Percentiles rank a stretch among this genome's conserved stretches.
phyloP scores from a whole-genome alignment of 177 flowering plant species.

The Tripterygium wilfordii region DNA sequence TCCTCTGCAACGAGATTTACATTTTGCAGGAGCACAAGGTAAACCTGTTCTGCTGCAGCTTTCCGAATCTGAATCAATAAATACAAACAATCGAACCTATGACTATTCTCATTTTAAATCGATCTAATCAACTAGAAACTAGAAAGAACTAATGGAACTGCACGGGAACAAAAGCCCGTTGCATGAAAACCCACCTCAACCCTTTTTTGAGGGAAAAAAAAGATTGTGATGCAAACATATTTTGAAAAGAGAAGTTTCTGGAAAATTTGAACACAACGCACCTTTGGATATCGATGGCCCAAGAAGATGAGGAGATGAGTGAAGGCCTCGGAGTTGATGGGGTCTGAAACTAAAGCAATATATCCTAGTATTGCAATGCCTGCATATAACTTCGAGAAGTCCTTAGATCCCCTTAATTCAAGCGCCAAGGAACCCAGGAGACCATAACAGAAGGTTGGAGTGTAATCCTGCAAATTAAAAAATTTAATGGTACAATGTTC shows the following conservation, averaged over 20 bases:
- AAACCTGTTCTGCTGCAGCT: conserved; percentile 82
- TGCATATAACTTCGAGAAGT: conserved; percentile 76
- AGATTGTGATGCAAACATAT: too few relatives aligned
- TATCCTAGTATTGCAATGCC: conserved; percentile 91
- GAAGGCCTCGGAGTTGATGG: conserved; percentile 54
- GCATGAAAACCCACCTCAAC: too few relatives aligned
- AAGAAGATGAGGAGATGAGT: conserved; percentile 67
- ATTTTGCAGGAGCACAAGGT: conserved; percentile 84
- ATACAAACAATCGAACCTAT: neutral
- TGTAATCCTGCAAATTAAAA: conserved; percentile 41
- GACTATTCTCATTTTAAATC: too few relatives aligned
- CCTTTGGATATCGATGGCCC: conserved; percentile 91
- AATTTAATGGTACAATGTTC: neutral
- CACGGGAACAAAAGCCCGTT: too few relatives aligned
- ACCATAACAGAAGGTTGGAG: conserved; percentile 47
- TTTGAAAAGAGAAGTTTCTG: too few relatives aligned
- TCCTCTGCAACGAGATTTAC: conserved; percentile 49
- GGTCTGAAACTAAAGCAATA: conserved; percentile 58
- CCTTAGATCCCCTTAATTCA: conserved; percentile 75
- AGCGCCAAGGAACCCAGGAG: conserved; percentile 58
- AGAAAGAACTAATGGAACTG: too few relatives aligned
- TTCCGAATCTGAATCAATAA: conserved; percentile 65
- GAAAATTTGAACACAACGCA: conserved; percentile 11
- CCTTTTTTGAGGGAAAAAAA: too few relatives aligned
- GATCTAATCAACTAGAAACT: too few relatives aligned